A percentile compares a stretch with the other conserved stretches of the same genome.
Evolutionary conservation across 2,329 filamentous ascomycete genomes (phyloP).

Genomic region (Phialophora expanda): DNA sequence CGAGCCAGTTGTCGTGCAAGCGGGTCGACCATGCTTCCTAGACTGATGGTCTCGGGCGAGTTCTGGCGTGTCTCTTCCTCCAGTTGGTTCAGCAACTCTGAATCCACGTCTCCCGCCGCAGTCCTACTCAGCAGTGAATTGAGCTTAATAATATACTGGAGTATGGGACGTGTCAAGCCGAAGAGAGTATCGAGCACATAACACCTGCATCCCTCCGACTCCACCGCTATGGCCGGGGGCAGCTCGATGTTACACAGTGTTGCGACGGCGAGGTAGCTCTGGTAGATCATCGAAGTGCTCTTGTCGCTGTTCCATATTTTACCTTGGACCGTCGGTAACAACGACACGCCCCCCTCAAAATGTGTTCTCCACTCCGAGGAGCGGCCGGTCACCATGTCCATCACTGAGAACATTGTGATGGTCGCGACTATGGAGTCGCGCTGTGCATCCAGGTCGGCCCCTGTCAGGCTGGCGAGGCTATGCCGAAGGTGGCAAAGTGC

Average conservation of each 20-base stretch:
- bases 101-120: conserved; percentile 1
- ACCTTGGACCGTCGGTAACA: conserved; percentile 28
- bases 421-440: conserved; percentile 33
- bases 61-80: conserved; percentile 39
- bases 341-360: conserved; percentile 39
- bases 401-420: conserved; percentile 36
- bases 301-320: conserved; percentile 30
- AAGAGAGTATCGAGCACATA: conserved; percentile 43
- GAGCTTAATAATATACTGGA: conserved; percentile 41
- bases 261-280: conserved; percentile 43
- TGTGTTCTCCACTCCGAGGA: conserved; percentile 40
- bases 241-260: conserved; percentile 42
- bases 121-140: conserved; percentile 40
- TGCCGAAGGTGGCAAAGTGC: conserved; percentile 42
- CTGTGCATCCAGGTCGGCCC: conserved; percentile 28
- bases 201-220: conserved; percentile 35
- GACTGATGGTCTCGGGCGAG: too few relatives aligned
- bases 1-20: conserved; percentile 37
- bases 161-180: conserved; percentile 40
- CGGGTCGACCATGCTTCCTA: conserved; percentile 32
- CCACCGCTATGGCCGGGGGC: conserved; percentile 34
- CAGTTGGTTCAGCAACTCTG: conserved; percentile 42
- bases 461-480: conserved; percentile 45
- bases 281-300: conserved; percentile 37
- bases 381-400: conserved; percentile 37